Evolutionary conservation across 345 rosid genomes (phyloP).

Genomic region (Lepidium didymum): DNA sequence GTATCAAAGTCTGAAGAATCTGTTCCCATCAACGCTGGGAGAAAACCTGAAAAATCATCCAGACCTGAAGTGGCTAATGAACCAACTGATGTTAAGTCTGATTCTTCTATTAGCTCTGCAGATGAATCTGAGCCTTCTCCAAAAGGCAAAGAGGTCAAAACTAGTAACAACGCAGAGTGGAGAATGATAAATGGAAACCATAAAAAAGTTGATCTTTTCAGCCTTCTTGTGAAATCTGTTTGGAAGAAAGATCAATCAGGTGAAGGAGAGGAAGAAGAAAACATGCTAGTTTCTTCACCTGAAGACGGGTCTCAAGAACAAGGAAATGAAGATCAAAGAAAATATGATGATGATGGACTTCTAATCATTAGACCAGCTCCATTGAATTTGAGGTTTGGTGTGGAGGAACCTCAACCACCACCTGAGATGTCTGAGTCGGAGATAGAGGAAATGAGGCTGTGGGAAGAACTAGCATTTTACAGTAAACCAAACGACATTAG

Average conservation of each 20-base stretch:
- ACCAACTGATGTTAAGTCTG: neutral
- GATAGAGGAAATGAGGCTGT: neutral
- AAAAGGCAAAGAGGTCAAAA: slow-evolving; percentile 9
- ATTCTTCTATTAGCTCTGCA: slow-evolving; percentile 11
- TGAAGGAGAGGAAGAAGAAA: slow-evolving; percentile 1
- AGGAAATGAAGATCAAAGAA: neutral
- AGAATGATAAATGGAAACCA: slow-evolving; percentile 8
- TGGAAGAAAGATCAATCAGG: slow-evolving; percentile 13
- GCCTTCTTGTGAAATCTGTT: slow-evolving; percentile 29
- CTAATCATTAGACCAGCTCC: slow-evolving; percentile 21
- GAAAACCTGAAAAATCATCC: neutral
- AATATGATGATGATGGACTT: slow-evolving; percentile 14
- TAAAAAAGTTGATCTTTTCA: slow-evolving; percentile 20
- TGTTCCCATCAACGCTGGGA: slow-evolving; percentile 6
- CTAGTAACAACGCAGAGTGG: neutral
- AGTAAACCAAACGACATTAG: neutral
- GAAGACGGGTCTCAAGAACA: slow-evolving; percentile 5
- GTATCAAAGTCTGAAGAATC: neutral
- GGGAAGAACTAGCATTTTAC: slow-evolving; percentile 8
- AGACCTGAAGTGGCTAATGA: slow-evolving; percentile 13
- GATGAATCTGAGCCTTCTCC: slow-evolving; percentile 9
- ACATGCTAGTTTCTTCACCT: slow-evolving; percentile 6
- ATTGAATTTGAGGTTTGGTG: slow-evolving; percentile 1
- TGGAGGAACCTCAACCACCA: slow-evolving; percentile 10
- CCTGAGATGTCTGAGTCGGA: neutral